Conservation (phyloP, 169 alveolate species). For the Toxoplasma gondii region DNA sequence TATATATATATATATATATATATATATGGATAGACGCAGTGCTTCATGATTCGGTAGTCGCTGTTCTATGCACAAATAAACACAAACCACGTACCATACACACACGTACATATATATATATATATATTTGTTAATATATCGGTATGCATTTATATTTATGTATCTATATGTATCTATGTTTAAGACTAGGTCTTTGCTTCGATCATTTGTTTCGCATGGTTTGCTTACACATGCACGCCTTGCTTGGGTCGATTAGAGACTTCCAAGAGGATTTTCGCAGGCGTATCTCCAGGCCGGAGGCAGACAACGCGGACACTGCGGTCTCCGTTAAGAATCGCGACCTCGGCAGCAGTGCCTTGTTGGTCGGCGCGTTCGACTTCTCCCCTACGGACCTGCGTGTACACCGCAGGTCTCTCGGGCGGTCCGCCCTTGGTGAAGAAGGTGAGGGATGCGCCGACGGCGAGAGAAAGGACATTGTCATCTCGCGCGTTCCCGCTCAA, state of each 20-base stretch:
- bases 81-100: too few relatives aligned
- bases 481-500: not conserved
- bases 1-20: too few relatives aligned
- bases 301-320: not conserved
- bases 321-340: not conserved
- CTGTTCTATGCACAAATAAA: too few relatives aligned
- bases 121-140: too few relatives aligned
- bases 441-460: conserved; percentile 26
- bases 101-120: too few relatives aligned
- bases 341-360: not conserved
- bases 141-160: too few relatives aligned
- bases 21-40: too few relatives aligned
- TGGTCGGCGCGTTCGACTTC: not conserved
- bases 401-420: conserved; percentile 13
- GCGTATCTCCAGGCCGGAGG: not conserved
- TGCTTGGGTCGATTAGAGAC: not conserved
- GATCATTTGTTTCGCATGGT: too few relatives aligned
- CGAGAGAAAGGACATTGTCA: not conserved
- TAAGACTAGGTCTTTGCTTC: too few relatives aligned
- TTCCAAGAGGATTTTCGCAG: not conserved
- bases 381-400: not conserved
- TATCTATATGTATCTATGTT: too few relatives aligned
- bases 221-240: conserved; percentile 7
- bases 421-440: conserved; percentile 44
- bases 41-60: too few relatives aligned